A percentile compares a stretch with the other conserved stretches of the same genome.
Conservation (phyloP, 2,329 filamentous ascomycete genomes). For the Arthrinium puccinioides region DNA sequence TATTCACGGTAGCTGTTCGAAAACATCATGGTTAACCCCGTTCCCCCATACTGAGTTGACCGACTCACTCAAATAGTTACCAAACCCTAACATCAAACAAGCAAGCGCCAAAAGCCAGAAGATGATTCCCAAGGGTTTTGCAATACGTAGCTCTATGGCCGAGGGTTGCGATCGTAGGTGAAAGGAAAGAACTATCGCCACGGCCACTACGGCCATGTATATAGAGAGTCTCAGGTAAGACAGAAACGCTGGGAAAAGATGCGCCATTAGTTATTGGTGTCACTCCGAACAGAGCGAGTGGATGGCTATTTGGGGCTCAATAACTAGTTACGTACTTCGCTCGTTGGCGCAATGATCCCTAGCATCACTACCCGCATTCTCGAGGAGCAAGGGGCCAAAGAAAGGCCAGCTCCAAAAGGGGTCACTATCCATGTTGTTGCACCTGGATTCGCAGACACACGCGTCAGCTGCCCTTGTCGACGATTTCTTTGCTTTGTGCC, state of each 20-base stretch:
- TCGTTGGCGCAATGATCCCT: constrained; percentile 76
- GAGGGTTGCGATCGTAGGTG: constrained; percentile 73
- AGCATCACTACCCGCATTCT: constrained; percentile 68
- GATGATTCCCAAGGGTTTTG: constrained; percentile 74
- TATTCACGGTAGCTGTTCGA: constrained; percentile 65
- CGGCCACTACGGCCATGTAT: constrained; percentile 83
- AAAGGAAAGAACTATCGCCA: constrained; percentile 90
- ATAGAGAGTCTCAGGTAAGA: constrained; percentile 85
- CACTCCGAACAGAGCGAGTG: too few relatives aligned
- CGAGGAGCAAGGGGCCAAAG: constrained; percentile 62
- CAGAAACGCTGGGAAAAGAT: constrained; percentile 55
- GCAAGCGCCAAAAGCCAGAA: constrained; percentile 79
- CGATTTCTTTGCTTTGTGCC: too few relatives aligned
- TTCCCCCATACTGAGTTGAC: too few relatives aligned
- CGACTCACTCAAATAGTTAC: constrained; percentile 74
- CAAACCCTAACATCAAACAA: constrained; percentile 70
- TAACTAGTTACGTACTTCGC: constrained; percentile 42
- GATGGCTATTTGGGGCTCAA: not conserved
- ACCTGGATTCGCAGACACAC: not conserved
- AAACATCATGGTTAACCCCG: too few relatives aligned
- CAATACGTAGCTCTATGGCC: constrained; percentile 64
- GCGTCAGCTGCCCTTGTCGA: too few relatives aligned
- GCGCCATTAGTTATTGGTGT: not conserved
- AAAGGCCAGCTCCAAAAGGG: constrained; percentile 50
- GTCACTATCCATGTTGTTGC: not conserved